Percentiles rank a stretch among this genome's conserved stretches.
These are phyloP conservation scores for Medicago ruthenica DNA, from an alignment of 306 rosid species.

Conservation along the genomic window DNA sequence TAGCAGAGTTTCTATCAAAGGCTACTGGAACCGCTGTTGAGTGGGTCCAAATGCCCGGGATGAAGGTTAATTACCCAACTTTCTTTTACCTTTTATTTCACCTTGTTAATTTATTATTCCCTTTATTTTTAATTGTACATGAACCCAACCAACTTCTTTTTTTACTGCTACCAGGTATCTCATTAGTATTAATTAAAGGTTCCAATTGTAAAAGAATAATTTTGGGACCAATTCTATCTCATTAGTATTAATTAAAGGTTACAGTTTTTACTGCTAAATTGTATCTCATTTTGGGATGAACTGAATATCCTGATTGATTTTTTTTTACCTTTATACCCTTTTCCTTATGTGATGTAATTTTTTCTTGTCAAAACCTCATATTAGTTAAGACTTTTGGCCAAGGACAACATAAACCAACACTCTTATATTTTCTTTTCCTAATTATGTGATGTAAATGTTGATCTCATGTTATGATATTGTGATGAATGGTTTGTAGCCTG, in stretches of 20 bases:
- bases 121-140: background rate
- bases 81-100: background rate
- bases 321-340: background rate
- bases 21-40: slow-evolving; percentile 99
- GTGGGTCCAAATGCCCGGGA: slow-evolving; percentile 99
- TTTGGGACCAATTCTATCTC: too few species aligned
- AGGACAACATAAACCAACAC: background rate
- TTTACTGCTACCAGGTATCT: too few species aligned
- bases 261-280: too few species aligned
- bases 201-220: too few species aligned
- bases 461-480: background rate
- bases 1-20: slow-evolving; percentile 99
- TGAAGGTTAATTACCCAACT: slow-evolving; percentile 73
- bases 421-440: background rate
- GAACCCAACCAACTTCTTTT: background rate
- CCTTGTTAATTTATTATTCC: background rate
- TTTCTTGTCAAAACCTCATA: background rate
- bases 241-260: too few species aligned
- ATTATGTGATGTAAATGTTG: background rate
- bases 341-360: background rate
- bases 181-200: too few species aligned
- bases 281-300: too few species aligned
- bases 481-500: slow-evolving; percentile 75
- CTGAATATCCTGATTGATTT: too few species aligned
- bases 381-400: background rate